Evolutionary conservation across 176 grass and related monocot species (phyloP), one percentile per base, ranked within the genome.

Genomic region (Thinopyrum elongatum): DNA sequence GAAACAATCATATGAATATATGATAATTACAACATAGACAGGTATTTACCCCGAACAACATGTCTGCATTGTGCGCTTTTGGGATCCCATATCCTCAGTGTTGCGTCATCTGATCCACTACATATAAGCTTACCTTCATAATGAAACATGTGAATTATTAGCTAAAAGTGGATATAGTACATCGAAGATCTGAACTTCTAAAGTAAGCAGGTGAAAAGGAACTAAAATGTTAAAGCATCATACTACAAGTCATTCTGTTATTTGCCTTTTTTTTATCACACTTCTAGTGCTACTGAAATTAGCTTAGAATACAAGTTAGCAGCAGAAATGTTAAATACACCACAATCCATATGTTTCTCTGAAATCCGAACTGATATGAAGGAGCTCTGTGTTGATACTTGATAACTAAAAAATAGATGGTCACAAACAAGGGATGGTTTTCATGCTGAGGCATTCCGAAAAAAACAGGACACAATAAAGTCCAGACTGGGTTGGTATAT

Each of bases 31-130:
- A 79, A 59, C 49, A 59, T 29, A 35, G 28, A 23, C 8, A 13
- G 3, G 23, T 71, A 77, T 46, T 80, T 86, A 99, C 97, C 97
- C 90, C 81, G 78, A 85, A 99, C 73, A 77, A 92, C 88, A 95
- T 94, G 92, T 79, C 39, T 80, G 80, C 84, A 86, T 51, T 94
- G 86, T 59, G 88, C 92, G 76, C 22, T 94, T 86, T 28, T 94
- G 51, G 94, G 94, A 26, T 94, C 90, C 97, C 97, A 99, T 95
- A 99, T 87, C 89, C 94, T 96, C 80, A 99, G 78, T 83, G 94
- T 86, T 69, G 85, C 83, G 88, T 96, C 97, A 47, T 95, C 88
- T 16, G 94, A 99, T 76, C 94, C 97, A 33, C 90, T 94, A 87
- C 94, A 99, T 66, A 99, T 88, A 59, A 88, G 86, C 79, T 96